phyloP scores from a whole-genome alignment of 2,329 filamentous ascomycete genomes.

The Calonectria ilicicola region DNA sequence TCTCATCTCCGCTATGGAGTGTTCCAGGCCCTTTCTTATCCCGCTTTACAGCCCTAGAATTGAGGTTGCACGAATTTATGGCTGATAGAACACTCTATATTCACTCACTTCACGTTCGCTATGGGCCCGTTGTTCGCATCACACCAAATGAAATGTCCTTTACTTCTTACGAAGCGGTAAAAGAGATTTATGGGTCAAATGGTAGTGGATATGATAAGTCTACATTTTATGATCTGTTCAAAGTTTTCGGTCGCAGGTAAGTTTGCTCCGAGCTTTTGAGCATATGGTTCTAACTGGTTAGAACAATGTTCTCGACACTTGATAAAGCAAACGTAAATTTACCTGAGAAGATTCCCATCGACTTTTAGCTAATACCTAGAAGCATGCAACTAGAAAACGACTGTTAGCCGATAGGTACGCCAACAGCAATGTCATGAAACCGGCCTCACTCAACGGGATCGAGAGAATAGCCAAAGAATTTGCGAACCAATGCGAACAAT shows the following conservation, averaged over 20 bases:
- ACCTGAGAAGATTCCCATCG: neutral
- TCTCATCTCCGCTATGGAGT: constrained; percentile 46
- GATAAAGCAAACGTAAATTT: constrained; percentile 61
- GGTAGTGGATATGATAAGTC: constrained; percentile 74
- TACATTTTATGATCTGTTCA: constrained; percentile 71
- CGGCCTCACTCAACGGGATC: constrained; percentile 66
- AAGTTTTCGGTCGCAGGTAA: constrained; percentile 64
- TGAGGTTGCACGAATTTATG: constrained; percentile 67
- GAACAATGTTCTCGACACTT: constrained; percentile 70
- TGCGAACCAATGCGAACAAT: constrained; percentile 60
- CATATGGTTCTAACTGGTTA: constrained; percentile 29
- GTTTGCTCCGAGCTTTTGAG: neutral
- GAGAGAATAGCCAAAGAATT: constrained; percentile 66
- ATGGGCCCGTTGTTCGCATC: constrained; percentile 68
- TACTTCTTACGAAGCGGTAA: constrained; percentile 64
- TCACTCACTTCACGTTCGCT: constrained; percentile 63
- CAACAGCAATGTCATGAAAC: constrained; percentile 72
- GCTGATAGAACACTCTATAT: constrained; percentile 64
- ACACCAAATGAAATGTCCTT: constrained; percentile 69
- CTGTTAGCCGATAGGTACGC: constrained; percentile 74
- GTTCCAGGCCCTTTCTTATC: constrained; percentile 62
- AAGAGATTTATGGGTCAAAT: constrained; percentile 70
- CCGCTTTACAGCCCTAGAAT: constrained; percentile 59
- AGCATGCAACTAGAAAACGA: constrained; percentile 72
- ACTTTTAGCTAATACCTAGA: neutral